These are phyloP conservation scores for Glaciozyma martinii DNA, from an alignment of 768 basidiomycete genomes.

Conservation along the genomic window DNA sequence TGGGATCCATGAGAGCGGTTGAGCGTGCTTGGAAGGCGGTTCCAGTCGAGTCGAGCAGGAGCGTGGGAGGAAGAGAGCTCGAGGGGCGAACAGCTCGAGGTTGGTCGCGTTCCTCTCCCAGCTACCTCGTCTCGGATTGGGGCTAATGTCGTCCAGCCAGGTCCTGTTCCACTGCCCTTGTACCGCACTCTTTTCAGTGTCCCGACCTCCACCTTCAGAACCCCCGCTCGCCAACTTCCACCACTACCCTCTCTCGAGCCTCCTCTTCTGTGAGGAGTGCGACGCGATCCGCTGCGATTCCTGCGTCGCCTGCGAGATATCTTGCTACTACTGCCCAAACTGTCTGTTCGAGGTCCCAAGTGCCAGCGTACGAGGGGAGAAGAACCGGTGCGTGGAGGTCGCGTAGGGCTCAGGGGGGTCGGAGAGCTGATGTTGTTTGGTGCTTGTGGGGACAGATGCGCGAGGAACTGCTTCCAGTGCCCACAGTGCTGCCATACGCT, in stretches of 20 bases:
- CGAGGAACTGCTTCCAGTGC: constrained; percentile 94
- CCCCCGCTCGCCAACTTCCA: constrained; percentile 65
- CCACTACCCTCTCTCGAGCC: constrained; percentile 70
- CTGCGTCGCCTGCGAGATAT: constrained; percentile 86
- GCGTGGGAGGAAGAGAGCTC: no score
- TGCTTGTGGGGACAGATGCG: constrained; percentile 61
- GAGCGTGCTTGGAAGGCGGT: no score
- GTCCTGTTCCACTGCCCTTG: constrained; percentile 41
- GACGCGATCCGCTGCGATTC: constrained; percentile 87
- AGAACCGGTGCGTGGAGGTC: constrained; percentile 61
- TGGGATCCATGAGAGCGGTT: no score
- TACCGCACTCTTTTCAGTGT: constrained; percentile 46
- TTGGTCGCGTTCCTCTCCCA: no score
- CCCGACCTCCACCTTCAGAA: constrained; percentile 56
- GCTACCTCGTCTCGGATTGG: no score
- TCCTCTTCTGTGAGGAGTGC: constrained; percentile 98
- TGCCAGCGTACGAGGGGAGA: constrained; percentile 95
- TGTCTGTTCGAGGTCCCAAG: constrained; percentile 97
- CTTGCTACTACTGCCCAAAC: constrained; percentile 95
- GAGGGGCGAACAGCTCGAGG: no score
- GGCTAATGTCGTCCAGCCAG: neutral
- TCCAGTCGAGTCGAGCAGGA: no score
- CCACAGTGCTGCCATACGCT: constrained; percentile 85
- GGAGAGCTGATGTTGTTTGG: neutral
- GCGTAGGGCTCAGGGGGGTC: neutral